Base-by-base conservation (phyloP, 78 protist species). In the Dictyostelium citrinum region DNA sequence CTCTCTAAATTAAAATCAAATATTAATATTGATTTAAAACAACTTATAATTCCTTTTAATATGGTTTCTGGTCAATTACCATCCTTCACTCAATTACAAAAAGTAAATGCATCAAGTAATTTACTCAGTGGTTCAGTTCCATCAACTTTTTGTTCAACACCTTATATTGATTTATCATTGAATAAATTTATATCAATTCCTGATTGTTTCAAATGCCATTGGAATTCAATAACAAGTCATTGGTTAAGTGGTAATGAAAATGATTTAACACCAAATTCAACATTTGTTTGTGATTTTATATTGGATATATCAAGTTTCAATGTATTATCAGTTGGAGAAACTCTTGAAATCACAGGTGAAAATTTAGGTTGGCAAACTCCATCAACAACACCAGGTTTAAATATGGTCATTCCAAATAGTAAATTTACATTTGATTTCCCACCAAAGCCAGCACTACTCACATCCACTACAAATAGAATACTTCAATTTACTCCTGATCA, bases 321-420 rank as follows among this genome's bases (percentile, higher is more conserved):
- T 45, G 58, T 75, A 4, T n/a, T 41, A 35, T 41, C 49, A n/a
- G 60, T 41, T 7, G 83, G 83, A 14, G 68, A 46, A 27, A 27
- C 49, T 9, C 14, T 77, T 12, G 20, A n/a, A 9, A 14, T 77
- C 12, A 45, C 83, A 8, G 83, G 83, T 35, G 31, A 20, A 7
- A 77, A 77, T 77, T 45, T 77, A 22, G 83, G 83, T 3, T 77
- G 83, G 83, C 35, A 24, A 29, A n/a, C 14, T n/a, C 16, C 41
- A 9, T 7, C n/a, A 3, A 24, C 83, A 9, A 33, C 46, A 0
- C 35, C 10, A 7, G 83, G 68, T 6, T 46, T 77, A 16, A 10
- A 24, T 12, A 46, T 41, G 41, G 29, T 77, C 9, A 29, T 46
- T 7, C 83, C 83, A n/a, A 77, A 77, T 77, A 46, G 17, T 24